Base-by-base conservation (phyloP, 2,329 filamentous ascomycete genomes). In the Aspergillus tamarii region DNA sequence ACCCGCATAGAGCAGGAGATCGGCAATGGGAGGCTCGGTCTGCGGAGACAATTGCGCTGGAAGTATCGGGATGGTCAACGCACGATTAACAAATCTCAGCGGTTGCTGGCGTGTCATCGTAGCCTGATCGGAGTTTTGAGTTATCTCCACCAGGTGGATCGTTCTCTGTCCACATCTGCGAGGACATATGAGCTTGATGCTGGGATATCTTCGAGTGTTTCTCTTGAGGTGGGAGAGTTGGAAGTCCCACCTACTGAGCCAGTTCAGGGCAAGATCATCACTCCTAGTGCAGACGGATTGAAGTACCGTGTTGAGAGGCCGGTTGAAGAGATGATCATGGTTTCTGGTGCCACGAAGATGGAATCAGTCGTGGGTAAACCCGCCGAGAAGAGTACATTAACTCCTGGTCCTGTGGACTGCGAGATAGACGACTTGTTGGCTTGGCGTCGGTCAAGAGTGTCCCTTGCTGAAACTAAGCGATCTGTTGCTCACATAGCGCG, bases 21-120 rank as follows among this genome's bases (percentile, higher is more conserved):
- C 7, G 67, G 66, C 12, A 67, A 67, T 45, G 61, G 66, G 21
- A 66, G 65, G 19, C 53, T 69, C 0, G 66, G 57, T 9, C 45
- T 64, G 7, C 58, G 62, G 39, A 67, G 58, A 12, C 67, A 66
- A 28, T 63, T 71, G 23, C 60, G 45, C 2, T 76, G 72, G 73
- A 64, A 62, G 11, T 16, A 64, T 19, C 59, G 66, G 8, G 69
- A 72, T 30, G 58, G 63, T 3, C 59, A 58, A 9, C 64, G 59
- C 23, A 69, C 67, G 19, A 45, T 53, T 8, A 66, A 69, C 23
- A 70, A 66, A 54, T 48, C 65, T 14, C 39, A 64, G 4, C 55
- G 63, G 1, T 48, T 76, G 53, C 14, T 69, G 46, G 50, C 66
- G 9, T 66, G 63, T 36, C 66, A 72, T 59, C 46, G 45, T 14